A percentile compares a stretch with the other conserved stretches of the same genome.
Conservation (phyloP, 2,329 filamentous ascomycete species). For the Albophoma yamanashiensis region DNA sequence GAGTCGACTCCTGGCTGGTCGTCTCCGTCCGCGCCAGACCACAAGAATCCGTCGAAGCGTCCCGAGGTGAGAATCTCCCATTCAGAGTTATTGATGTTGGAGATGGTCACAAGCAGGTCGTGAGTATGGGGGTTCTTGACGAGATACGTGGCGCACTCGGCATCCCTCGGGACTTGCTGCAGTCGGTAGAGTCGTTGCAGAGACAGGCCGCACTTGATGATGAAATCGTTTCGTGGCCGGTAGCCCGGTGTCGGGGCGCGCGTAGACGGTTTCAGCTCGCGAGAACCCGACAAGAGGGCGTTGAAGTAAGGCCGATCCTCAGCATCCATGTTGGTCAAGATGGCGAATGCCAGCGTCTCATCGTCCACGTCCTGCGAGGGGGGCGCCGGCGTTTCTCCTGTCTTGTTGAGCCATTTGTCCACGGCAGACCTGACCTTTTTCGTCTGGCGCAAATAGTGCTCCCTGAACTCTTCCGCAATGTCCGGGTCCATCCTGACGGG, state of each 20-base stretch:
- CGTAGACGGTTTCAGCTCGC: slow-evolving; percentile 41
- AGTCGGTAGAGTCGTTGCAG: slow-evolving; percentile 81
- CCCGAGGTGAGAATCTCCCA: slow-evolving; percentile 95
- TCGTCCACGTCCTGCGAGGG: slow-evolving; percentile 87
- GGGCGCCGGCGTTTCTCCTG: slow-evolving; percentile 61
- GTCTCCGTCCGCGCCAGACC: slow-evolving; percentile 74
- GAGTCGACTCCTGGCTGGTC: slow-evolving; percentile 35
- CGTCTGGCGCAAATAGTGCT: slow-evolving; percentile 84
- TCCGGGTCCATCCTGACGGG: slow-evolving; percentile 79
- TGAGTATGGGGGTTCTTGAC: slow-evolving; percentile 75
- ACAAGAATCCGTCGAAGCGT: slow-evolving; percentile 90
- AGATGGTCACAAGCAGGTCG: slow-evolving; percentile 75
- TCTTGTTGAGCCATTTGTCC: slow-evolving; percentile 78
- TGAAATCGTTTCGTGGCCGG: slow-evolving; percentile 58
- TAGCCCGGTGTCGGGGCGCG: slow-evolving; percentile 60
- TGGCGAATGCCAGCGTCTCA: slow-evolving; percentile 86
- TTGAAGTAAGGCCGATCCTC: slow-evolving; percentile 75
- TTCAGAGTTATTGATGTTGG: slow-evolving; percentile 81
- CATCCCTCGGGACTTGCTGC: slow-evolving; percentile 62
- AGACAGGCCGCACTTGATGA: slow-evolving; percentile 65
- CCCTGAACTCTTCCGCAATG: slow-evolving; percentile 84
- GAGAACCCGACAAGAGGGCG: slow-evolving; percentile 56
- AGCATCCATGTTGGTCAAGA: slow-evolving; percentile 73
- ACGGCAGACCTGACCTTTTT: slow-evolving; percentile 89
- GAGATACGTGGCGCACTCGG: slow-evolving; percentile 77